Conservation (phyloP, 345 rosid species). For the Euphorbia pulcherrima region DNA sequence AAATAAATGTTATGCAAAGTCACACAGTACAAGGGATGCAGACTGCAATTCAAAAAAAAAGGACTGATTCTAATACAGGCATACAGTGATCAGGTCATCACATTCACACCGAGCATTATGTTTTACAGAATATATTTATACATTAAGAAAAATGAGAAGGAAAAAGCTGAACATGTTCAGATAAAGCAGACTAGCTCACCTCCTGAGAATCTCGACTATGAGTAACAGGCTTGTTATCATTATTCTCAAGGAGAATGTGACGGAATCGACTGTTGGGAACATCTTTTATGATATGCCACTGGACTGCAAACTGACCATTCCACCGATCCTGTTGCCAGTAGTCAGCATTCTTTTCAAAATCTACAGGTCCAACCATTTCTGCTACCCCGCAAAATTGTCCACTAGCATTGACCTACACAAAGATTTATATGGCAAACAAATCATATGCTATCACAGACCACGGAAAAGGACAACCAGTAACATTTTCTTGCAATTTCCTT, state of each 20-base stretch:
- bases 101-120: background rate
- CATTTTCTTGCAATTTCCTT: no score
- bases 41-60: no score
- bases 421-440: constrained; percentile 5
- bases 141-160: background rate
- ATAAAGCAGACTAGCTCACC: constrained; percentile 27
- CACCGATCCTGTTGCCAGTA: constrained; percentile 77
- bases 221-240: constrained; percentile 74
- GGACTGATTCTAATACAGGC: background rate
- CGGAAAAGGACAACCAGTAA: background rate
- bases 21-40: background rate
- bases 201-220: constrained; percentile 78
- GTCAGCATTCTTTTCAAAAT: constrained; percentile 64
- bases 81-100: background rate
- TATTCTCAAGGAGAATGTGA: constrained; percentile 58
- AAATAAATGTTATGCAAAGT: background rate
- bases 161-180: background rate
- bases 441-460: background rate
- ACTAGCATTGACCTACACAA: constrained; percentile 65
- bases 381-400: constrained; percentile 79
- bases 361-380: constrained; percentile 67
- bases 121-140: background rate
- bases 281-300: constrained; percentile 70
- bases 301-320: constrained; percentile 78
- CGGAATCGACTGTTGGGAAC: constrained; percentile 63